Base-by-base conservation (phyloP, 345 rosid genomes). In the Hypericum perforatum region DNA sequence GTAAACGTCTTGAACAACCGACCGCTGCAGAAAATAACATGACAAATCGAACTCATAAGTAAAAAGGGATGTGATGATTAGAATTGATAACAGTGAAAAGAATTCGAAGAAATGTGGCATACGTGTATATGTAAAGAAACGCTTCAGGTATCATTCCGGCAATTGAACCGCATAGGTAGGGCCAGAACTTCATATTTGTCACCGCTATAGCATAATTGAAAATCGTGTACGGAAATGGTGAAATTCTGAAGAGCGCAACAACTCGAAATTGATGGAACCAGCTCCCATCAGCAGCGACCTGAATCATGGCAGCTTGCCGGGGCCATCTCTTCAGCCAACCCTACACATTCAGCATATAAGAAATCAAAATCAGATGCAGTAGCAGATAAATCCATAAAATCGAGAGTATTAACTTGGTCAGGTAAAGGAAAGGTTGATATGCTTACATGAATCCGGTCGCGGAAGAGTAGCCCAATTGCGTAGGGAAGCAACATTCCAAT, bases 71-170 rank as follows among this genome's bases (percentile, higher is more conserved):
- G 32, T 22, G 1, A 22, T 22, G 32, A 22, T 22, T 22, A 1
- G 4, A 22, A 22, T 22, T 22, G 8, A 39, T 5, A 7, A 14
- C 13, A 13, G 14, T 5, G n/a, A 14, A 41, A 56, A 37, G 9
- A 9, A 14, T 7, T 5, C 7, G 3, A 53, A 13, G 40, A 37
- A 42, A 52, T 37, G 51, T 22, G 60, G 61, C 76, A 41, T 49
- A 87, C 98, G 96, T 81, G 59, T 91, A 91, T 57, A 91, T 91
- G 70, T 91, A 91, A 58, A 91, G 73, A 76, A 84, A 91, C 68
- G 98, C 95, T 75, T 91, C 96, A 12, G 96, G 98, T 48, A 91
- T 67, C 98, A 91, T 92, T 70, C 98, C 96, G 4, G 95, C 77
- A 58, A 92, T 52, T 32, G 96, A 92, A 46, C 98, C 98, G 7